Conservation (phyloP, 73 alveolate genomes). For the Symbiodinium natans region DNA sequence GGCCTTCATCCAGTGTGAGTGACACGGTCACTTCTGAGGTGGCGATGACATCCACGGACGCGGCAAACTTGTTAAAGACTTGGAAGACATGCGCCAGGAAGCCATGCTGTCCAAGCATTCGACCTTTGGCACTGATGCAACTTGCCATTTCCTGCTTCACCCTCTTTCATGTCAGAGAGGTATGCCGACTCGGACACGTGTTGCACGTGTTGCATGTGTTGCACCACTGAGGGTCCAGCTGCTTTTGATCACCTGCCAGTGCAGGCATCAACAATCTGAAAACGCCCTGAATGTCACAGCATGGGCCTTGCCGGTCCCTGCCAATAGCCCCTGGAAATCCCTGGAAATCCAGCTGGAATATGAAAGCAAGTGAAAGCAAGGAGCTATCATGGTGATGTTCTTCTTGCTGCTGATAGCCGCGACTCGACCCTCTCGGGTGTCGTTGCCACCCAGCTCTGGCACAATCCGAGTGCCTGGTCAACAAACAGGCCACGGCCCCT, state of each 20-base stretch:
- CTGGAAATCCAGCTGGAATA: not conserved
- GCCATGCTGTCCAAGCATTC: slow-evolving; percentile 94
- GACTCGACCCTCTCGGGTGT: slow-evolving; percentile 58
- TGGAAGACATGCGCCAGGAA: slow-evolving; percentile 93
- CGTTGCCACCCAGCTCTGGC: slow-evolving; percentile 45
- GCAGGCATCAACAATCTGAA: not conserved
- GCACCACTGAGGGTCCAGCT: slow-evolving; percentile 30
- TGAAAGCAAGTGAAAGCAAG: not conserved
- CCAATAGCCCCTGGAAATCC: not conserved
- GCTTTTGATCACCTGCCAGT: slow-evolving; percentile 72
- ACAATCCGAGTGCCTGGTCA: slow-evolving; percentile 89
- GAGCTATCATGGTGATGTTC: slow-evolving; percentile 81
- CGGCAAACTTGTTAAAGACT: slow-evolving; percentile 83
- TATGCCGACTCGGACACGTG: too few relatives aligned
- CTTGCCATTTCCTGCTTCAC: too few relatives aligned
- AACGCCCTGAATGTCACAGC: not conserved
- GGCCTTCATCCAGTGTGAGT: slow-evolving; percentile 90
- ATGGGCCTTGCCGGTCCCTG: not conserved
- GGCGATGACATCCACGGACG: slow-evolving; percentile 87
- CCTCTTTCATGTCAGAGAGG: too few relatives aligned
- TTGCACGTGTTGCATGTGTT: too few relatives aligned
- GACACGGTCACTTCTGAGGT: slow-evolving; percentile 92
- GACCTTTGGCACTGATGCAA: not conserved
- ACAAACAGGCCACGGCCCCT: too few relatives aligned
- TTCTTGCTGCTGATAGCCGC: slow-evolving; percentile 92